Conservation (phyloP, 495 filamentous ascomycete species). For the Aspergillus saccharolyticus region DNA sequence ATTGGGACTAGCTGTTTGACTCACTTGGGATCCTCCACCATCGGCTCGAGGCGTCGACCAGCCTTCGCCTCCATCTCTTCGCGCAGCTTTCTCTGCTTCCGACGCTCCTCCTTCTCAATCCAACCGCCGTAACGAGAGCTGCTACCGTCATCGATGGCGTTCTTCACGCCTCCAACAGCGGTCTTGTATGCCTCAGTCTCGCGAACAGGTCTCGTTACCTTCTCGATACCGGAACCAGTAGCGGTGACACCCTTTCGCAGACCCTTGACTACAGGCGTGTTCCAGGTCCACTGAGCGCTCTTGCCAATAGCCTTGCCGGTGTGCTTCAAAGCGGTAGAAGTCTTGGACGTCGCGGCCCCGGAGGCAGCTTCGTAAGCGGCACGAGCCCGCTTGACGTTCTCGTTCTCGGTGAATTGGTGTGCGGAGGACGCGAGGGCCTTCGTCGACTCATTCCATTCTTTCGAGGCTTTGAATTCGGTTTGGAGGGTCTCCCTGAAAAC, state of each 20-base stretch:
- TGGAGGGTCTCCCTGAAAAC: conserved; percentile 95
- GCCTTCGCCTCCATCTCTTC: conserved; percentile 59
- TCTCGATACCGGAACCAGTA: conserved; percentile 82
- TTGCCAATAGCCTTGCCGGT: conserved; percentile 84
- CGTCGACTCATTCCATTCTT: conserved; percentile 98
- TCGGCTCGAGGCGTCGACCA: conserved; percentile 45
- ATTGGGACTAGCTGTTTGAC: conserved; percentile 31
- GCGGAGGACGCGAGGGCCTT: conserved; percentile 86
- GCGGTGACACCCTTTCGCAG: conserved; percentile 79
- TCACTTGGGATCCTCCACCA: conserved; percentile 83
- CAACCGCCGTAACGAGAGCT: conserved; percentile 94
- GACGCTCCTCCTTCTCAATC: conserved; percentile 90
- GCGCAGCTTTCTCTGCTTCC: conserved; percentile 65
- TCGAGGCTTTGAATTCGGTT: conserved; percentile 89
- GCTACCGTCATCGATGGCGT: conserved; percentile 94
- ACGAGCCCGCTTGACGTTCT: conserved; percentile 79
- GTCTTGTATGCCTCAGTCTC: conserved; percentile 90
- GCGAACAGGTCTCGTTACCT: conserved; percentile 86
- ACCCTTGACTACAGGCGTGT: conserved; percentile 86
- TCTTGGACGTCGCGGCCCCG: conserved; percentile 65
- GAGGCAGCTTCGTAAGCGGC: conserved; percentile 81
- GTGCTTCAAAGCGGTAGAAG: conserved; percentile 71
- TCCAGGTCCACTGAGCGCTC: conserved; percentile 94
- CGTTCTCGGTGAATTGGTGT: conserved; percentile 89
- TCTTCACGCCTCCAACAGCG: conserved; percentile 67